phyloP scores from a whole-genome alignment of 2,329 filamentous ascomycete species.

The Nannizzia gypsea region DNA sequence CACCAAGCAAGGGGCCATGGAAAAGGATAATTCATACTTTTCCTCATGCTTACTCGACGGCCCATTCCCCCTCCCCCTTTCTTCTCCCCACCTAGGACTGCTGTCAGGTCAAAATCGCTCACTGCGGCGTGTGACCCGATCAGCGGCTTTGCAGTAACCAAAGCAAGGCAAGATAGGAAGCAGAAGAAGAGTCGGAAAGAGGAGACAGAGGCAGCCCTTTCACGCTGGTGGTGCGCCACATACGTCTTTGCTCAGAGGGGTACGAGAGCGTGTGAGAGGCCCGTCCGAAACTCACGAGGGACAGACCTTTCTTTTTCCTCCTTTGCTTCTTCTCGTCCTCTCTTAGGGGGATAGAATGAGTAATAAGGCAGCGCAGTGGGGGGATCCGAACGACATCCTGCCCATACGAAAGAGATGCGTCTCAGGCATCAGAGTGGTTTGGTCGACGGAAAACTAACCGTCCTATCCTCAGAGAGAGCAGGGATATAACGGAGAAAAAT shows the following conservation, averaged over 20 bases:
- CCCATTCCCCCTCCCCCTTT: background rate
- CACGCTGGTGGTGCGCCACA: background rate
- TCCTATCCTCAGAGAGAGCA: background rate
- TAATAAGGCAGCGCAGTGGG: no score
- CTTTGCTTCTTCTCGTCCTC: background rate
- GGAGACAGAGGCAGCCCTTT: background rate
- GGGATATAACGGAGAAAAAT: background rate
- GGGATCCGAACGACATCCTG: background rate
- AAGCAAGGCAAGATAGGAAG: background rate
- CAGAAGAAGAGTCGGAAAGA: background rate
- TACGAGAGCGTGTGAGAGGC: background rate
- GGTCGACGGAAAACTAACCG: background rate
- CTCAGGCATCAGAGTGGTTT: background rate
- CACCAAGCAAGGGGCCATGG: background rate
- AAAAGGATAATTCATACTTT: background rate
- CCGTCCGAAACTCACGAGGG: slow-evolving; percentile 1
- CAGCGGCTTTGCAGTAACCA: background rate
- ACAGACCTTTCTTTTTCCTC: background rate
- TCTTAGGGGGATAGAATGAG: background rate
- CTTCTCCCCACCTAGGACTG: background rate
- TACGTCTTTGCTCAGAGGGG: background rate
- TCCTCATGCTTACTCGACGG: background rate
- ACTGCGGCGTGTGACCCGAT: slow-evolving; percentile 4
- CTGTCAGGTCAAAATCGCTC: background rate
- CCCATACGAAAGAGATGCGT: background rate